A percentile compares a stretch with the other conserved stretches of the same genome.
These are phyloP conservation scores for Ogataea paraovalis DNA, from an alignment of 805 yeast species.

Conservation along the genomic window DNA sequence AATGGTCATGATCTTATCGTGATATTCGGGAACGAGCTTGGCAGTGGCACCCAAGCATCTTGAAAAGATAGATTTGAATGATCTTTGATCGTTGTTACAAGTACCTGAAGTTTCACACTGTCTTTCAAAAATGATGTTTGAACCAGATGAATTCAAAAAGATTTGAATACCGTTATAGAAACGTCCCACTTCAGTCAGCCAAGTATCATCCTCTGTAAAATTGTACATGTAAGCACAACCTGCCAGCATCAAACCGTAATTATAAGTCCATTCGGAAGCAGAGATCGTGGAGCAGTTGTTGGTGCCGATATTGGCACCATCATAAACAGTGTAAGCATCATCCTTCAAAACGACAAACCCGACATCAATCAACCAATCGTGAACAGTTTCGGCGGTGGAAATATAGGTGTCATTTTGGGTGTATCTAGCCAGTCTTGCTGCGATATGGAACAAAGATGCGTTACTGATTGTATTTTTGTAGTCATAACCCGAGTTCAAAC, in stretches of 20 bases:
- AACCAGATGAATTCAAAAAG: slow-evolving; percentile 40
- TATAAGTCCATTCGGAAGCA: slow-evolving; percentile 60
- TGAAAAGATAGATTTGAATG: slow-evolving; percentile 67
- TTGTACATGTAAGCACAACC: slow-evolving; percentile 72
- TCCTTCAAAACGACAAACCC: slow-evolving; percentile 23
- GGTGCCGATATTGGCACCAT: slow-evolving; percentile 50
- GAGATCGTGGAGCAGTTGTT: slow-evolving; percentile 49
- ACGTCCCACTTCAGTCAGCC: slow-evolving; percentile 38
- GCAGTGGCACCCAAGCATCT: slow-evolving; percentile 60
- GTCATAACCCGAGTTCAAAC: slow-evolving; percentile 84
- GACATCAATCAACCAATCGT: slow-evolving; percentile 53
- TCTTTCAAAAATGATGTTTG: slow-evolving; percentile 51
- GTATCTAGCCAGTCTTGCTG: slow-evolving; percentile 80
- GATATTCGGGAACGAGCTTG: slow-evolving; percentile 46
- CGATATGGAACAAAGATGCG: slow-evolving; percentile 75
- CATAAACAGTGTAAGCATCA: slow-evolving; percentile 40
- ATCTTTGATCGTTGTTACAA: slow-evolving; percentile 74
- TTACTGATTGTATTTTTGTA: slow-evolving; percentile 88
- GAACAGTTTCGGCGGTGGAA: slow-evolving; percentile 69
- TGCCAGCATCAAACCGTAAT: slow-evolving; percentile 61
- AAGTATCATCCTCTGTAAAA: slow-evolving; percentile 44
- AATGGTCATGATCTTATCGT: slow-evolving; percentile 35
- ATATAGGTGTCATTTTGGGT: slow-evolving; percentile 67
- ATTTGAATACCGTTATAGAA: slow-evolving; percentile 37
- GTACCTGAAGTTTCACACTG: slow-evolving; percentile 49